phyloP scores from a whole-genome alignment of 805 yeast genomes.

The Debaryomyces maramus region DNA sequence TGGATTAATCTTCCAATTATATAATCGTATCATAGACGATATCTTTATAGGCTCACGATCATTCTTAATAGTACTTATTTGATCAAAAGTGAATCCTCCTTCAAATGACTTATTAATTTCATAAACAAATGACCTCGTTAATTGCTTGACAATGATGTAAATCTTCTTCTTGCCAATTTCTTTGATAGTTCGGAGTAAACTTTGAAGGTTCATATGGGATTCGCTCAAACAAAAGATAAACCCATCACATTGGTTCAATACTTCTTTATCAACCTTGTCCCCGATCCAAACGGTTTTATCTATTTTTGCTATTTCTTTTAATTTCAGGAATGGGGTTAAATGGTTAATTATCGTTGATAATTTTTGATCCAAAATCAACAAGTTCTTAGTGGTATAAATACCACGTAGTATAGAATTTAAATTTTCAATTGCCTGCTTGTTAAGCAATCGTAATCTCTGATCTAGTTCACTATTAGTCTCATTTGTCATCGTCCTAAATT shows the following conservation, averaged over 20 bases:
- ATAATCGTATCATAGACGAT: conserved; percentile 42
- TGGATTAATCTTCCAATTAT: conserved; percentile 47
- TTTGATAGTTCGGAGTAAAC: not conserved
- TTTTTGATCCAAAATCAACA: conserved; percentile 45
- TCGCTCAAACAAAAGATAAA: conserved; percentile 18
- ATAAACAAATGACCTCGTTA: conserved; percentile 32
- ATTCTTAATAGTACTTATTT: conserved; percentile 4
- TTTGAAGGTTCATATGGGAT: conserved; percentile 13
- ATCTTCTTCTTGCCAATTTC: conserved; percentile 13
- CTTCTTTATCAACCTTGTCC: conserved; percentile 12
- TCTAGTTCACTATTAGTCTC: not conserved
- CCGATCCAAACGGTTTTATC: conserved; percentile 49
- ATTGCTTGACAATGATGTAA: conserved; percentile 37
- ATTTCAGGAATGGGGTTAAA: conserved; percentile 53
- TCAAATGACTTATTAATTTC: conserved; percentile 26
- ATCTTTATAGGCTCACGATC: conserved; percentile 15
- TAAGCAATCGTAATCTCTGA: conserved; percentile 4
- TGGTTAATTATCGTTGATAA: conserved; percentile 52
- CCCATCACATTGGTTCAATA: conserved; percentile 16
- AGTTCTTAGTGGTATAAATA: conserved; percentile 26
- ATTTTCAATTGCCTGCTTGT: conserved; percentile 17
- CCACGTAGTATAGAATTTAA: conserved; percentile 21
- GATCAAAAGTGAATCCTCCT: conserved; percentile 13
- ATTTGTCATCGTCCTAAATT: not conserved
- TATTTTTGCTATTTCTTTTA: conserved; percentile 53